A percentile compares a stretch with the other conserved stretches of the same genome.
Conservation (phyloP, 176 grass and related monocot species). For the Oryza glumipatula region DNA sequence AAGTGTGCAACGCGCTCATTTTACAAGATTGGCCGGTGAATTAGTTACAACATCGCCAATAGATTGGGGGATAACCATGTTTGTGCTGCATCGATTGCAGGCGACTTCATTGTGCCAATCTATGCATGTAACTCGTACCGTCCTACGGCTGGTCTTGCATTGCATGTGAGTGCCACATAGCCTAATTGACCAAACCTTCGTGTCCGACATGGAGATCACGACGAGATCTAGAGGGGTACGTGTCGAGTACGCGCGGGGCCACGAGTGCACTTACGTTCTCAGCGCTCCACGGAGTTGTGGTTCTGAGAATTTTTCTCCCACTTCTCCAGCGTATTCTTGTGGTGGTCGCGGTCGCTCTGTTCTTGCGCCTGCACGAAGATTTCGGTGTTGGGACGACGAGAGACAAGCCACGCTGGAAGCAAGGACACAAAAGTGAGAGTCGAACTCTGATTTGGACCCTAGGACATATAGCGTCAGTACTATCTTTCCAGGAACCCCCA, state of each 20-base stretch:
- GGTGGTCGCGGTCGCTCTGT: not conserved
- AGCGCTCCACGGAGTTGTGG: not conserved
- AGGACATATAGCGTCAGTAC: no score
- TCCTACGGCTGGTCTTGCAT: slow-evolving; percentile 10
- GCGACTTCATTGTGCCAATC: not conserved
- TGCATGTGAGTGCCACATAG: not conserved
- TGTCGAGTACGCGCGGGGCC: not conserved
- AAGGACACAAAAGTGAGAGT: slow-evolving; percentile 19
- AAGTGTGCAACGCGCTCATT: not conserved
- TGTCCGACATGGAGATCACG: not conserved
- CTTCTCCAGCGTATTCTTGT: not conserved
- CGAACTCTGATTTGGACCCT: not conserved
- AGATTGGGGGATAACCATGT: not conserved
- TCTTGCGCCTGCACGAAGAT: not conserved
- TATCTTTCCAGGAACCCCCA: not conserved
- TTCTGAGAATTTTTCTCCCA: not conserved
- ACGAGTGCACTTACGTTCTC: not conserved
- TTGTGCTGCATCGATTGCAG: not conserved
- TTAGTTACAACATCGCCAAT: not conserved
- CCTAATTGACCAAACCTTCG: not conserved
- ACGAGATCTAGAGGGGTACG: not conserved
- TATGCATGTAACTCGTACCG: not conserved
- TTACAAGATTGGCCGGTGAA: slow-evolving; percentile 1
- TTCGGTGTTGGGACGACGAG: not conserved
- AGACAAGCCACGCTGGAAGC: slow-evolving; percentile 41